These are phyloP conservation scores for Tylopilus vinaceipallidus DNA, from an alignment of 768 basidiomycete species.

Conservation along the genomic window DNA sequence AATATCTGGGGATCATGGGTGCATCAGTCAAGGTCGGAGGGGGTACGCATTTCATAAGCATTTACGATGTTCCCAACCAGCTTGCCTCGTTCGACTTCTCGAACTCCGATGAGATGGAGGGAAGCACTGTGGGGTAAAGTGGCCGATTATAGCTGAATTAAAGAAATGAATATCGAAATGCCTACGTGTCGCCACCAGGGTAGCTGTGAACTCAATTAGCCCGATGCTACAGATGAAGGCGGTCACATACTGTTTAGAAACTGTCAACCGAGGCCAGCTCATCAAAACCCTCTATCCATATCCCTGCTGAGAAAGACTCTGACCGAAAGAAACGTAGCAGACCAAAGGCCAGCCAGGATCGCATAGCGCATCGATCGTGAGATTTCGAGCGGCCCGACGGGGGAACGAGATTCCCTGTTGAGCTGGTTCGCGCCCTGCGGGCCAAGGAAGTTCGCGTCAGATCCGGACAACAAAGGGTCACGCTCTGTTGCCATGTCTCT, in stretches of 20 bases:
- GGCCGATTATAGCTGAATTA: constrained; percentile 9
- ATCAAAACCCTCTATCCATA: constrained; percentile 4
- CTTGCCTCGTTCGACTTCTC: constrained; percentile 73
- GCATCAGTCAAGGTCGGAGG: constrained; percentile 1
- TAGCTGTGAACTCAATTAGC: constrained; percentile 40
- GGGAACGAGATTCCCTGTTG: constrained; percentile 1
- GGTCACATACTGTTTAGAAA: constrained; percentile 48
- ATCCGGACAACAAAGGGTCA: constrained; percentile 26
- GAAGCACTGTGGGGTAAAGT: constrained; percentile 50
- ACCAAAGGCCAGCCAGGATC: constrained; percentile 72
- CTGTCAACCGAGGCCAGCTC: constrained; percentile 27
- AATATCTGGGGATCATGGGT: constrained; percentile 44
- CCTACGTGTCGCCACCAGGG: constrained; percentile 75
- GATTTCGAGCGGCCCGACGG: constrained; percentile 57
- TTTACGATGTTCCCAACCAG: constrained; percentile 79
- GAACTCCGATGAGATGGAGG: constrained; percentile 78
- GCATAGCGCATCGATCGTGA: constrained; percentile 54
- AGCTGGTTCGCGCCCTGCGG: background rate
- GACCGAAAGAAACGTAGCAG: constrained; percentile 70
- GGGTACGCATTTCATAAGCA: constrained; percentile 1
- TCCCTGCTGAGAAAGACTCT: constrained; percentile 24
- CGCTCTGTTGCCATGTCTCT: constrained; percentile 31
- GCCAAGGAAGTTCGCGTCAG: background rate
- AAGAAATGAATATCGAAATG: background rate
- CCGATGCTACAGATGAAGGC: background rate